Evolutionary conservation across 2,329 filamentous ascomycete genomes (phyloP).

Genomic region (Neoascochyta sp.): DNA sequence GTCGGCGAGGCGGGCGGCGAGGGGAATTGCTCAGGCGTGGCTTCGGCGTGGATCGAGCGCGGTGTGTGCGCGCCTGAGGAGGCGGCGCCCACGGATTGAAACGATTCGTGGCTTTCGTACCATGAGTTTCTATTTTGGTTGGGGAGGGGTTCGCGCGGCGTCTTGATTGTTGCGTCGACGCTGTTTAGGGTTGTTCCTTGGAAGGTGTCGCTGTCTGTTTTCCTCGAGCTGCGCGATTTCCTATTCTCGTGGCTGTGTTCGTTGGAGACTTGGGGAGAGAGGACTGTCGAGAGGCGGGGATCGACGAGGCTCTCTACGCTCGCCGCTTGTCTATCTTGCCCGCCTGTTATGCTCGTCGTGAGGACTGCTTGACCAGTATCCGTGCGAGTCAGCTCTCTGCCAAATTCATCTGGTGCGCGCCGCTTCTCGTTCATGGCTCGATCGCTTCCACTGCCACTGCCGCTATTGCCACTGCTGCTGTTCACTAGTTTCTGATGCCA

Average conservation of each 20-base stretch:
- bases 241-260: conserved; percentile 3
- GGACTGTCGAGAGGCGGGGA: conserved; percentile 4
- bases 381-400: conserved; percentile 2
- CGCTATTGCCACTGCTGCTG: conserved; percentile 12
- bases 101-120: conserved; percentile 5
- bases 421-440: conserved; percentile 8
- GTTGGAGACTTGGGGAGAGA: conserved; percentile 1
- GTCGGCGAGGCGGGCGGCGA: conserved; percentile 3
- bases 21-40: conserved; percentile 2
- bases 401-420: conserved; percentile 3
- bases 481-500: conserved; percentile 23
- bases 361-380: conserved; percentile 1
- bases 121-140: conserved; percentile 5
- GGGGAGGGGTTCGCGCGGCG: conserved; percentile 3
- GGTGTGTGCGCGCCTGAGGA: background rate
- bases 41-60: background rate
- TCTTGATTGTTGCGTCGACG: background rate
- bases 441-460: conserved; percentile 13
- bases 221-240: conserved; percentile 10
- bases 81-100: background rate
- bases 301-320: conserved; percentile 12
- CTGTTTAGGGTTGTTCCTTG: conserved; percentile 5
- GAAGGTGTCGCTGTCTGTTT: too few species aligned
- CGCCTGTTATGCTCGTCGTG: conserved; percentile 3
- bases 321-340: conserved; percentile 1